A percentile compares a stretch with the other conserved stretches of the same genome.
phyloP scores from a whole-genome alignment of 202 grass and related monocot genomes.

The Carex sylvatica region DNA sequence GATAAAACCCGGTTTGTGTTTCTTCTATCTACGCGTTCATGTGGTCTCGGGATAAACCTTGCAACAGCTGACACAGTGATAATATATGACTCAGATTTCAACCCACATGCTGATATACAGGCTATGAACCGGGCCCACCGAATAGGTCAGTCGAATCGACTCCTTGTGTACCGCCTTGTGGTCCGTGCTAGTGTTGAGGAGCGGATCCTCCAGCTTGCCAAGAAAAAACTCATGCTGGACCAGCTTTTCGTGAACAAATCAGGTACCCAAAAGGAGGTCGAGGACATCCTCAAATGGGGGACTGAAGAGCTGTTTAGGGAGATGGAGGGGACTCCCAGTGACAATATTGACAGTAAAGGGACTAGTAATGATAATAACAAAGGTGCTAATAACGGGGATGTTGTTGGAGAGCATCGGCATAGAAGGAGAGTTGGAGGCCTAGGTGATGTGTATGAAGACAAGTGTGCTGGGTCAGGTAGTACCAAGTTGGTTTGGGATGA shows the following conservation, averaged over 20 bases:
- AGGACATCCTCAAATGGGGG: constrained; percentile 98
- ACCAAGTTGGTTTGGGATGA: constrained; percentile 90
- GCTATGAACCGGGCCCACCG: constrained; percentile 98
- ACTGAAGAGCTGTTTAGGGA: constrained; percentile 96
- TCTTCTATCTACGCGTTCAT: constrained; percentile 88
- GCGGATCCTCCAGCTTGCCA: constrained; percentile 95
- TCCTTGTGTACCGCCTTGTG: constrained; percentile 97
- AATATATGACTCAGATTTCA: constrained; percentile 99
- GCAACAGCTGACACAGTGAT: constrained; percentile 96
- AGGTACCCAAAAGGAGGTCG: constrained; percentile 93
- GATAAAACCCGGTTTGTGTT: constrained; percentile 95
- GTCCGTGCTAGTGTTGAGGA: constrained; percentile 97
- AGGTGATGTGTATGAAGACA: constrained; percentile 97
- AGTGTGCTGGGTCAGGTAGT: constrained; percentile 66
- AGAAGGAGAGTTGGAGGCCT: constrained; percentile 80
- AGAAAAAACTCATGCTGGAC: constrained; percentile 99
- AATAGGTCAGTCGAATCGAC: constrained; percentile 94
- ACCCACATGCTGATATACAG: constrained; percentile 98
- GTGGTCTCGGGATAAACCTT: constrained; percentile 97
- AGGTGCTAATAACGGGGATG: constrained; percentile 38
- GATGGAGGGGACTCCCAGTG: constrained; percentile 38
- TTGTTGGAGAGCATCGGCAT: constrained; percentile 74
- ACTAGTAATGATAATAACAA: constrained; percentile 66
- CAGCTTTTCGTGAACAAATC: constrained; percentile 99
- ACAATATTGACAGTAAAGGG: constrained; percentile 53